Base-by-base conservation (phyloP, 208 protist genomes). In the Wallacemonas sp. region DNA sequence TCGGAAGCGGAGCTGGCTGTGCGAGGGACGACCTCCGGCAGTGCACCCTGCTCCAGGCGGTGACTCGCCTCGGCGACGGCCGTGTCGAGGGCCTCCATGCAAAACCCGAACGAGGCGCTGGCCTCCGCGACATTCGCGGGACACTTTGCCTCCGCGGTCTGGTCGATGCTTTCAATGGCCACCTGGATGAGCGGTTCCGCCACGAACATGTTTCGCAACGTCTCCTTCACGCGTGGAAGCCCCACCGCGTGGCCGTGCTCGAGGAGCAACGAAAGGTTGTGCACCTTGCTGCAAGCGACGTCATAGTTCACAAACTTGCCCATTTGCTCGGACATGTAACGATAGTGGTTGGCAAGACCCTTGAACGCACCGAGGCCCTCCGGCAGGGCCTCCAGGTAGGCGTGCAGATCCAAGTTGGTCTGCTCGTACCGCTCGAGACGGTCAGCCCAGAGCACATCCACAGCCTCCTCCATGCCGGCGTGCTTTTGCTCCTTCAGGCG, bases 241-340 rank as follows among this genome's bases (percentile, higher is more conserved):
- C 81, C 81, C 11, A 89, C 83, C 2, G 42, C 32, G 7, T 77
- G 57, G 20, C 73, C 83, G 50, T 89, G 73, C 44, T 90, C 70
- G 26, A 93, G 79, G 54, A 93, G 65, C 39, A 95, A 62, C 0
- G 80, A 66, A 16, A 93, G 77, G 55, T 86, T 86, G 74, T 95
- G 90, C 44, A 95, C 72, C 64, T 92, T 93, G 18, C 71, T 78
- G 61, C 84, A 91, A 1, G 87, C 80, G 7, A 95, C 78, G 62
- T 95, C 90, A 59, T 93, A 95, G 28, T 73, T 74, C 36, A 89
- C 59, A 61, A 92, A 95, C 66, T 82, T 79, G 0, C 76, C 77
- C 84, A 92, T 87, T 70, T 92, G 80, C 31, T 74, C 76, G 0
- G 64, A 57, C 87, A 95, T 92, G 81, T 93, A 92, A 32, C 76